Evolutionary conservation across 2,329 filamentous ascomycete species (phyloP).

Genomic region (Botrytis paeoniae): DNA sequence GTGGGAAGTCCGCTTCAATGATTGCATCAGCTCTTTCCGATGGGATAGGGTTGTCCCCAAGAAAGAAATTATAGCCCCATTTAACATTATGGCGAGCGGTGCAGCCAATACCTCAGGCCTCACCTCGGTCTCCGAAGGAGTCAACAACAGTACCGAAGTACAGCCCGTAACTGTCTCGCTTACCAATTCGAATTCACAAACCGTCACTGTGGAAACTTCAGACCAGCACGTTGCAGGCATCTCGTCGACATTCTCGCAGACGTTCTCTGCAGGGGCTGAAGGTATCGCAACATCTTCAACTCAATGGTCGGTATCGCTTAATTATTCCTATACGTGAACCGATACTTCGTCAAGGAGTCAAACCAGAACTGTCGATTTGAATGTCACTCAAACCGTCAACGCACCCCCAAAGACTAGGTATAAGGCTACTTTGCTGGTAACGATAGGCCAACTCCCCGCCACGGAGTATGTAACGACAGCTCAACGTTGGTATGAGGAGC

Average conservation of each 20-base stretch:
- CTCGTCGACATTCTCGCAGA: neutral
- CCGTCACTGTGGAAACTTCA: neutral
- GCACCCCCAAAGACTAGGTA: neutral
- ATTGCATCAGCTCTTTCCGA: neutral
- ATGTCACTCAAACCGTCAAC: neutral
- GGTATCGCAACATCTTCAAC: neutral
- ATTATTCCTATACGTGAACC: neutral
- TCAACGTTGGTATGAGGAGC: neutral
- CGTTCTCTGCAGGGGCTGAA: neutral
- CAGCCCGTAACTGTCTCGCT: neutral
- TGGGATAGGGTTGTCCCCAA: neutral
- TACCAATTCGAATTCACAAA: neutral
- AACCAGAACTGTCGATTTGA: neutral
- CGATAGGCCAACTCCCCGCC: neutral
- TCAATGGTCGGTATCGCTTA: neutral
- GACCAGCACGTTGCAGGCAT: constrained; percentile 4
- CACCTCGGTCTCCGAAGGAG: neutral
- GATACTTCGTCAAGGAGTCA: neutral
- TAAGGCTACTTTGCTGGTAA: neutral
- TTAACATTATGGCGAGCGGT: neutral
- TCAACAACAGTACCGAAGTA: neutral
- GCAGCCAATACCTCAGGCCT: neutral
- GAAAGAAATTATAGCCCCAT: neutral
- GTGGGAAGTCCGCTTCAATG: neutral
- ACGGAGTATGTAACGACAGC: neutral